Evolutionary conservation across 2,329 filamentous ascomycete genomes (phyloP).

Genomic region (Boeremia exigua): DNA sequence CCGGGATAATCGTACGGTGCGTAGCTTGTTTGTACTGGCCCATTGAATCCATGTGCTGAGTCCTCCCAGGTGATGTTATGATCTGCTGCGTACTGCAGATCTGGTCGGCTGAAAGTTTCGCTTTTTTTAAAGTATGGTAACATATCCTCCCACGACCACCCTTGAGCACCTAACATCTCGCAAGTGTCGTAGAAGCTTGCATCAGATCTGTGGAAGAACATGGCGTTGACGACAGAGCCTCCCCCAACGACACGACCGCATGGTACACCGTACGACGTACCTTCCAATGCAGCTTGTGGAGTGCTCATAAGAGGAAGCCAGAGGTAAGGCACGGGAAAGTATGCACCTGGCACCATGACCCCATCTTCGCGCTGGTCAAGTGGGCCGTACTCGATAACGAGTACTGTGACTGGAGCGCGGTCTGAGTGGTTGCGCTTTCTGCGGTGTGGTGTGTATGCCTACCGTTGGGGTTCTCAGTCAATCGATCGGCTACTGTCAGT

Average conservation of each 20-base stretch:
- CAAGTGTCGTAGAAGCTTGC: slow-evolving; percentile 64
- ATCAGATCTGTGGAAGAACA: slow-evolving; percentile 20
- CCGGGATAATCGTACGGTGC: slow-evolving; percentile 34
- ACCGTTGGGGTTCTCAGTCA: slow-evolving; percentile 31
- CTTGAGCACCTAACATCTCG: neutral
- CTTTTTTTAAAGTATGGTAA: slow-evolving; percentile 16
- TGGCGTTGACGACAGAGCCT: slow-evolving; percentile 44
- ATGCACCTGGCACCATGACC: slow-evolving; percentile 29
- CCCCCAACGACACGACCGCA: slow-evolving; percentile 19
- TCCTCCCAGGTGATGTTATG: slow-evolving; percentile 31
- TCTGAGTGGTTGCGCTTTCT: neutral
- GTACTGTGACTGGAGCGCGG: slow-evolving; percentile 22
- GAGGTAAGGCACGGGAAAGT: slow-evolving; percentile 28
- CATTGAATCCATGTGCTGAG: slow-evolving; percentile 26
- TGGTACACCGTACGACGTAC: neutral
- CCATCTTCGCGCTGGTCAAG: slow-evolving; percentile 31
- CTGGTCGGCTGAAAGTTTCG: slow-evolving; percentile 29
- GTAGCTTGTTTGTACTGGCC: slow-evolving; percentile 22
- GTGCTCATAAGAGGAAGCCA: slow-evolving; percentile 27
- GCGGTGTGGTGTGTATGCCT: neutral
- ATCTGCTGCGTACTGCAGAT: slow-evolving; percentile 18
- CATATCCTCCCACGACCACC: neutral
- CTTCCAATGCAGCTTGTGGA: slow-evolving; percentile 23
- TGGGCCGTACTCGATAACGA: slow-evolving; percentile 37
- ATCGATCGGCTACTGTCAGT: slow-evolving; percentile 33